Base-by-base conservation (phyloP, 108 stramenopile species). In the Nitzschia inconspicua region DNA sequence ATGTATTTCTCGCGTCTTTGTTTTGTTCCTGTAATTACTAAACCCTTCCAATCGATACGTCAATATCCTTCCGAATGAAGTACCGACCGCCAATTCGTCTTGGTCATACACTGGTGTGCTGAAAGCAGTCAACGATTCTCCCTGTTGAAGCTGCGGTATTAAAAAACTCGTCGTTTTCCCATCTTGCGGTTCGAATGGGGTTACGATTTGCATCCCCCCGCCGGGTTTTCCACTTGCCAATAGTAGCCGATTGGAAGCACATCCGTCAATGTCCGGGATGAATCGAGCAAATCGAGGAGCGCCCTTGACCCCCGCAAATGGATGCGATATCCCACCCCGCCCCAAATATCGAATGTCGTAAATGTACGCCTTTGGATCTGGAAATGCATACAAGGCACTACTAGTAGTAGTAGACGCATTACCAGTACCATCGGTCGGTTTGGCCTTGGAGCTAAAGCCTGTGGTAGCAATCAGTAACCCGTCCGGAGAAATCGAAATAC, bases 321-420 rank as follows among this genome's bases (percentile, higher is more conserved):
- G 57, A 57, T 88, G 86, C 11, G 83, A 64, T 20, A 84, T 79
- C 3, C 87, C 91, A n/a, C 83, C 88, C 48, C 82, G 67, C 11
- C 92, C 92, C 36, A 88, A 61, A 44, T 73, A 85, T 25, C 92
- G 77, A 29, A 89, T 66, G 61, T 93, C 92, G 44, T 86, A 93
- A 26, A 89, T 63, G 22, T 80, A 60, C 0, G 88, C 72, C 20
- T 76, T 72, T 27, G 73, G 75, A 57, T 88, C 79, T 6, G 88
- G 85, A 61, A 80, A 89, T 19, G 80, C 77, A 51, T 85, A 91
- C 23, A 80, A 78, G 7, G 78, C 57, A n/a, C 77, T 77, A 23
- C 53, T 36, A n/a, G 23, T 16, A 16, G 48, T n/a, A n/a, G 7
- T 27, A 0, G 22, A 19, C 3, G 58, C 46, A 20, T 14, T 40